Evolutionary conservation across 1,284 basidiomycete genomes (phyloP), one percentile per base, ranked within the genome.

Genomic region (Blastosporella zonata): DNA sequence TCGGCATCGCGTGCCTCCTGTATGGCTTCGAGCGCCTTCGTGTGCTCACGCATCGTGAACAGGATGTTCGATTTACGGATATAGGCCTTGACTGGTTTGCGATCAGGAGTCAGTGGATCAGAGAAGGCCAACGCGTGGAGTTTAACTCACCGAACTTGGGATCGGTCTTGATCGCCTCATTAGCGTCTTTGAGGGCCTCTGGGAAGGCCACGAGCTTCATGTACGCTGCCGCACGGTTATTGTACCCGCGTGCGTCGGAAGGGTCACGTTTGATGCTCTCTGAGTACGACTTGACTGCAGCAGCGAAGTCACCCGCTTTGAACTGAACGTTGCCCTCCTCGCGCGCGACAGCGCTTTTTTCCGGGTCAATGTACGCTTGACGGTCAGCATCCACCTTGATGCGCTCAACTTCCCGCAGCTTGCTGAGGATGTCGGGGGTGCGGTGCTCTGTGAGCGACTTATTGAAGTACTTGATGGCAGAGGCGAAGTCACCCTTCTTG

Each of bases 261-360:
- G 97, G 97, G 61, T 93, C 86, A 46, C 97, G 87, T 74, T 98
- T 98, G 76, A 99, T 97, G 53, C 93, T 88, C 72, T 99, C 97
- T 10, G 89, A 82, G 73, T 99, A 99, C 35, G 81, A 77, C 72
- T 91, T 93, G 55, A 99, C 95, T 1, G 95, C 91, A n/a, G 78
- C 84, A 13, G 84, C 93, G 69, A 93, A 97, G 66, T 94, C 84
- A 21, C 92, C 94, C 2, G 72, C 77, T 75, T 98, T 99, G 84
- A 97, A 99, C 31, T 87, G 78, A 29, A 74, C 70, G 67, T 99
- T 99, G 13, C 97, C 97, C 64, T 95, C 87, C 66, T 97, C 92
- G 40, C 97, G 82, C 10, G 94, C 94, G 45, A 72, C 65, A 36
- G 89, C 89, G 21, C 93, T 89, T 72, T 89, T 82, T 59, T 79